A percentile compares a stretch with the other conserved stretches of the same genome.
Evolutionary conservation across 305 asterid species (phyloP).

Genomic region (Fraxinus nigra): DNA sequence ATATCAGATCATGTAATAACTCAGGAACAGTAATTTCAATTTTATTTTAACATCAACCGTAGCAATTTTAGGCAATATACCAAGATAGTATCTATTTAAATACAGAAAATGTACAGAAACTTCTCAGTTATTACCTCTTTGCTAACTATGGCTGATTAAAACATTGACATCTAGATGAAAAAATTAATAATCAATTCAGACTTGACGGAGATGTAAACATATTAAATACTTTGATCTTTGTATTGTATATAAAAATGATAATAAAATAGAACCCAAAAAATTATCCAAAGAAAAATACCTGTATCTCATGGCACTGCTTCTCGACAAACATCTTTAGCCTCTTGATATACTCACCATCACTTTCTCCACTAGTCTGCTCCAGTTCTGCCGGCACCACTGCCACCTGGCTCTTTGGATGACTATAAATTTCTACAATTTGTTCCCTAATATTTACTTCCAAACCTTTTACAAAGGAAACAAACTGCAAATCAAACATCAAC

Average conservation of each 20-base stretch:
- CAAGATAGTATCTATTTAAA: neutral
- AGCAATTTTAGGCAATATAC: neutral
- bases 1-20: neutral
- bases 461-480: constrained; percentile 57
- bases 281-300: constrained; percentile 47
- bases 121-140: neutral
- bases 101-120: neutral
- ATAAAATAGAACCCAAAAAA: constrained; percentile 11
- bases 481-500: constrained; percentile 65
- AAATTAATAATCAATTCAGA: neutral
- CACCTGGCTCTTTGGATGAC: constrained; percentile 86
- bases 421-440: constrained; percentile 62
- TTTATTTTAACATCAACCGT: neutral
- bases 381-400: constrained; percentile 80
- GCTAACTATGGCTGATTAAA: neutral
- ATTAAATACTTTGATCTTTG: neutral
- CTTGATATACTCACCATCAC: constrained; percentile 66
- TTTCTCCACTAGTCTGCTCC: constrained; percentile 72
- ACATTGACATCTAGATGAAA: neutral
- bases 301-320: constrained; percentile 88
- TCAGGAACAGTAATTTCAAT: neutral
- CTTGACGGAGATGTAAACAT: neutral
- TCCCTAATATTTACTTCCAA: constrained; percentile 75
- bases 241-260: constrained; percentile 1
- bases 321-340: constrained; percentile 70